A percentile compares a stretch with the other conserved stretches of the same genome.
phyloP scores from a whole-genome alignment of 805 yeast genomes.

The Naumovozyma castellii region DNA sequence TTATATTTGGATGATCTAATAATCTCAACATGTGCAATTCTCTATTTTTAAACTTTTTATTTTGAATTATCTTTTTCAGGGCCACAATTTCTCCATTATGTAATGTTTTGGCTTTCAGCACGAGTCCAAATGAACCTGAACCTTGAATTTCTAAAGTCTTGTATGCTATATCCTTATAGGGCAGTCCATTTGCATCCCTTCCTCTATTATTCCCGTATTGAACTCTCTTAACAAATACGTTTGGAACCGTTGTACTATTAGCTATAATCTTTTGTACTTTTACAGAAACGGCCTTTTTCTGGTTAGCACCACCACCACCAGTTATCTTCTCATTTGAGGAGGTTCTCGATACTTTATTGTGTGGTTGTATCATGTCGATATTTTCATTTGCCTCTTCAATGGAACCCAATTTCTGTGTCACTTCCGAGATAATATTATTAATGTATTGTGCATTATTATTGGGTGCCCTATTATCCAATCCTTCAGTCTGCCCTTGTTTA shows the following conservation, averaged over 20 bases:
- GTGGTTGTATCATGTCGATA: too few relatives aligned
- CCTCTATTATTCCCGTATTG: background rate
- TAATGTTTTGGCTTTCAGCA: slow-evolving; percentile 56
- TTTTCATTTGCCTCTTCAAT: background rate
- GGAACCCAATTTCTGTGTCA: background rate
- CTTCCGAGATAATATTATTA: background rate
- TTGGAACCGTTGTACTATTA: background rate
- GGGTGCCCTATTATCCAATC: background rate
- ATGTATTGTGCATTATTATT: background rate
- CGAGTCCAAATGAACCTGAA: slow-evolving; percentile 82
- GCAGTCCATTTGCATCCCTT: background rate
- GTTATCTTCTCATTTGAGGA: too few relatives aligned
- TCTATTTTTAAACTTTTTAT: slow-evolving; percentile 75
- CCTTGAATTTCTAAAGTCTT: slow-evolving; percentile 31
- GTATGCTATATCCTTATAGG: background rate
- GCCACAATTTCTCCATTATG: slow-evolving; percentile 45
- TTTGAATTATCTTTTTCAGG: slow-evolving; percentile 76
- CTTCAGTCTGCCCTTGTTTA: background rate
- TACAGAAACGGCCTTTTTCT: background rate
- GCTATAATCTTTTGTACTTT: background rate
- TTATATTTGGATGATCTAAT: slow-evolving; percentile 74
- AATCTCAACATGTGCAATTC: slow-evolving; percentile 68
- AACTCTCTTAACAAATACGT: background rate
- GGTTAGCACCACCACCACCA: too few relatives aligned
- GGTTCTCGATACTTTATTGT: too few relatives aligned